A percentile compares a stretch with the other conserved stretches of the same genome.
Conservation (phyloP, 108 stramenopile genomes). For the Fragilariopsis cylindrus region DNA sequence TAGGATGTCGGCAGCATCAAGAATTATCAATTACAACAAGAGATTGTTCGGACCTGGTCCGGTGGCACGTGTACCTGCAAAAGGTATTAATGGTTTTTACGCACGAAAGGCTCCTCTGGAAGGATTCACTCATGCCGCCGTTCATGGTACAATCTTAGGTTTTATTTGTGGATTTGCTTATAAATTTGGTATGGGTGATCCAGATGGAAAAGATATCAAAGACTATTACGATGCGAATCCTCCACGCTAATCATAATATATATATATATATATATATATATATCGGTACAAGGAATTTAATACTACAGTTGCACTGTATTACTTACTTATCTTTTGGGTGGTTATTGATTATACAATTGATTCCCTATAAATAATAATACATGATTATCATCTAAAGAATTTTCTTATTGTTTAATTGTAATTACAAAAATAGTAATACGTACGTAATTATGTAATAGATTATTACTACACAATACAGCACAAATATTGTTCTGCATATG, state of each 20-base stretch:
- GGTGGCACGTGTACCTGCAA: conserved; percentile 56
- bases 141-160: conserved; percentile 61
- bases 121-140: conserved; percentile 66
- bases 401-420: too few species aligned
- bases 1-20: conserved; percentile 36
- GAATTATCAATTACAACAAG: conserved; percentile 70
- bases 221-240: conserved; percentile 88
- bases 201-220: conserved; percentile 58
- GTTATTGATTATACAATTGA: too few species aligned
- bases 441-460: too few species aligned
- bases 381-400: too few species aligned
- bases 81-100: conserved; percentile 55
- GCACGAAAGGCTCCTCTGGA: conserved; percentile 71
- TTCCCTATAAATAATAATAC: too few species aligned
- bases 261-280: too few species aligned
- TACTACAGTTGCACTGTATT: too few species aligned
- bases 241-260: conserved; percentile 50
- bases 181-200: conserved; percentile 68
- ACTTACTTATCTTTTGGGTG: too few species aligned
- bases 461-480: too few species aligned
- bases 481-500: too few species aligned
- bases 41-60: conserved; percentile 82
- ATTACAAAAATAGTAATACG: too few species aligned
- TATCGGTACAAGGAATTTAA: too few species aligned
- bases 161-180: conserved; percentile 54